Evolutionary conservation across 1,284 basidiomycete species (phyloP).

Genomic region (Ceratobasidium sp.): DNA sequence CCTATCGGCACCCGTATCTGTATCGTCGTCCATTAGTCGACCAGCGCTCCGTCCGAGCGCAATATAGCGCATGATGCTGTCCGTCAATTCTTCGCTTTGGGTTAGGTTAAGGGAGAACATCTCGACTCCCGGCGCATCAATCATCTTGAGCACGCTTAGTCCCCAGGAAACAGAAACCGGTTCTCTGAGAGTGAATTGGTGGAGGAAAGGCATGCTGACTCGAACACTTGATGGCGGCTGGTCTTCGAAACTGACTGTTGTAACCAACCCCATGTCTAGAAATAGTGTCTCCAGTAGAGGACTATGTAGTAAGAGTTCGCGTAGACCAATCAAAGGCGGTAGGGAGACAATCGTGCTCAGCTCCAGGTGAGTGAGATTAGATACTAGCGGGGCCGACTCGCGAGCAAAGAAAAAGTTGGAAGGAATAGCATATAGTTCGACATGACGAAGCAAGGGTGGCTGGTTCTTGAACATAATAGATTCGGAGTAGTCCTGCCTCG

Average conservation of each 20-base stretch:
- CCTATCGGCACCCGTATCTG: background rate
- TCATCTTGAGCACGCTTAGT: constrained; percentile 12
- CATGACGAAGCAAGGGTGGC: constrained; percentile 4
- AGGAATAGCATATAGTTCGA: constrained; percentile 17
- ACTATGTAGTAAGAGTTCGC: background rate
- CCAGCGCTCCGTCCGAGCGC: background rate
- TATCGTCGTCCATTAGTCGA: background rate
- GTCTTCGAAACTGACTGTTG: background rate
- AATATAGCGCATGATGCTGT: background rate
- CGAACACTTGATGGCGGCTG: background rate
- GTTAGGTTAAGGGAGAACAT: background rate
- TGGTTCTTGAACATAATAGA: background rate
- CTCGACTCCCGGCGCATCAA: constrained; percentile 21
- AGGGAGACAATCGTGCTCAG: background rate
- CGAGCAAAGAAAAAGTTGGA: constrained; percentile 2
- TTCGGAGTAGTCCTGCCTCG: background rate
- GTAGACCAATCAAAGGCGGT: constrained; percentile 4
- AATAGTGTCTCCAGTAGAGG: background rate
- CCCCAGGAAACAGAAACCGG: background rate
- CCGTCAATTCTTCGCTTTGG: background rate
- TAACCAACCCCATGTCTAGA: constrained; percentile 1
- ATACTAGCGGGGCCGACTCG: background rate
- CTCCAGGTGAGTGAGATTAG: constrained; percentile 6
- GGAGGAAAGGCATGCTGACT: background rate
- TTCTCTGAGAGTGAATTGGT: constrained; percentile 12